Evolutionary conservation across 176 grass and related monocot genomes (phyloP), one percentile per base, ranked within the genome.

Genomic region (Zoysia japonica): DNA sequence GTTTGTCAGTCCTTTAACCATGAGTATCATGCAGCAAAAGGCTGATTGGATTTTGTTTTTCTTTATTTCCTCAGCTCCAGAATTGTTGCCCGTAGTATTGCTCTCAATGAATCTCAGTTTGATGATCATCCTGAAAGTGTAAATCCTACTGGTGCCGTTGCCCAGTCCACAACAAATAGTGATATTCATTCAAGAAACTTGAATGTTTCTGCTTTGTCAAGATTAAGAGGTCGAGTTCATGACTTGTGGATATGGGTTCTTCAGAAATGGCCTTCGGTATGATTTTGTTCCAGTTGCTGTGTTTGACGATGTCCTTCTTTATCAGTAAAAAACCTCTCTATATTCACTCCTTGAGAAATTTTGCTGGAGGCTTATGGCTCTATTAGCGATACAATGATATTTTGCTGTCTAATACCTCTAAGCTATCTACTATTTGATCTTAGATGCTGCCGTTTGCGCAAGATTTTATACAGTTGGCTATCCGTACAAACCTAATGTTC

Each of bases 401-500:
- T 77, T 76, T 83, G 41, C 80, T 80, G 40, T 66, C 56, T 83
- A 76, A 90, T 53, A 62, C 54, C 3, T 84, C 2, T 79, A 59
- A 20, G 9, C 7, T 79, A 9, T 76, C 28, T 54, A 52, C 51
- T 57, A 68, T 75, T 5, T 78, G 28, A 67, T 61, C n/a, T 37
- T 74, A 98, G 96, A 84, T 98, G 78, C 80, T 98, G 71, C 96
- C 92, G 15, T 83, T 93, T 87, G 90, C 86, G 65, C 92, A 87
- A 80, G 96, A 98, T 75, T 53, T 91, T 79, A 87, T 94, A 87
- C 91, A 94, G 48, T 83, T 94, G 81, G 84, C 83, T 82, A 78
- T 98, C 41, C 92, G 96, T 17, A 87, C 96, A 80, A 98, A 98
- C 72, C 71, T 98, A 70, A 98, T 98, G 96, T 79, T 94, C 67